Evolutionary conservation across 768 basidiomycete species (phyloP).

Genomic region (Lactarius pseudohatsudake): DNA sequence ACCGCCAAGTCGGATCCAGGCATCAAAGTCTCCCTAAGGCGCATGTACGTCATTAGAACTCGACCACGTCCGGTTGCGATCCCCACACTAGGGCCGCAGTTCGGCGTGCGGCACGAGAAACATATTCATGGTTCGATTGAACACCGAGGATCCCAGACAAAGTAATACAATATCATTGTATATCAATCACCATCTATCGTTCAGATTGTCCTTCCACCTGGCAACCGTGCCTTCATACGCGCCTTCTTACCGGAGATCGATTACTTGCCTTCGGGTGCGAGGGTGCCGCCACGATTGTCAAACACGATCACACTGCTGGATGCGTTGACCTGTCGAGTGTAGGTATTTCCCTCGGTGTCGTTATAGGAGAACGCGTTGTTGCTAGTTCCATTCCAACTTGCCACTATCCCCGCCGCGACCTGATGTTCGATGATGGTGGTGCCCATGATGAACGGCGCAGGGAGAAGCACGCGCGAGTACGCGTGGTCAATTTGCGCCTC

Average conservation of each 20-base stretch:
- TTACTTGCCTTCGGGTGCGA: no score
- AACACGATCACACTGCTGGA: constrained; percentile 59
- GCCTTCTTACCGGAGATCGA: constrained; percentile 11
- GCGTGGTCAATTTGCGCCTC: constrained; percentile 57
- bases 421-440: constrained; percentile 62
- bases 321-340: constrained; percentile 56
- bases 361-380: constrained; percentile 64
- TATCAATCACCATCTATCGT: not conserved
- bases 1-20: no score
- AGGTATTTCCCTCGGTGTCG: constrained; percentile 43
- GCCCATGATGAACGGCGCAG: constrained; percentile 56
- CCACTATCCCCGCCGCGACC: constrained; percentile 51
- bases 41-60: no score
- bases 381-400: constrained; percentile 52
- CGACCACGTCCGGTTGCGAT: no score
- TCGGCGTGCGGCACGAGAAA: no score
- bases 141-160: no score
- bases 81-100: no score
- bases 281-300: constrained; percentile 54
- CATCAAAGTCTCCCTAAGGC: no score
- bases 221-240: constrained; percentile 7
- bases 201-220: constrained; percentile 32
- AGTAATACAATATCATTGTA: constrained; percentile 11
- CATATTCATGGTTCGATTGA: no score
- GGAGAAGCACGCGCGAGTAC: constrained; percentile 58